A percentile compares a stretch with the other conserved stretches of the same genome.
These are phyloP conservation scores for Talaromyces trachyspermus DNA, from an alignment of 495 filamentous ascomycete species.

Conservation along the genomic window DNA sequence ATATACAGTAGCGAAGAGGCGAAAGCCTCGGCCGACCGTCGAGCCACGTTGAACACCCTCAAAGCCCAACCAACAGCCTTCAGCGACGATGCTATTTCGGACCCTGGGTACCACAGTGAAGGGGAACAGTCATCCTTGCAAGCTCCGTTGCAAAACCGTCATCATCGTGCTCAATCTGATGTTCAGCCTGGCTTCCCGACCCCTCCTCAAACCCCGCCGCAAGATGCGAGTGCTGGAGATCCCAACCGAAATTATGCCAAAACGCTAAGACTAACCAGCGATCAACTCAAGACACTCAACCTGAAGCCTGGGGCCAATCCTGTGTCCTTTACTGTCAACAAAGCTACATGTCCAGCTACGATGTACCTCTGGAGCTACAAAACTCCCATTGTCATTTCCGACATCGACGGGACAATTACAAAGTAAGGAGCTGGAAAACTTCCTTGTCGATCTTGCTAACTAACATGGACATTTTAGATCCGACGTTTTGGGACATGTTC, in stretches of 20 bases:
- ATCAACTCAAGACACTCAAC: constrained; percentile 82
- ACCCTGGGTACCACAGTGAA: constrained; percentile 92
- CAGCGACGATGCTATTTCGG: constrained; percentile 78
- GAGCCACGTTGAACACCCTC: constrained; percentile 44
- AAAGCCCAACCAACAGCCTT: constrained; percentile 45
- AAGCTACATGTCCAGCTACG: constrained; percentile 79
- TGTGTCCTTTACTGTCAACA: constrained; percentile 94
- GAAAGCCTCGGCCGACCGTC: constrained; percentile 63
- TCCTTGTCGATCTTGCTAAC: neutral
- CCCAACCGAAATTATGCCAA: constrained; percentile 87
- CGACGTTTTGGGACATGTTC: constrained; percentile 91
- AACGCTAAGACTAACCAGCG: constrained; percentile 90
- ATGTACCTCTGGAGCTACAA: constrained; percentile 93
- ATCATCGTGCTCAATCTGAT: constrained; percentile 61
- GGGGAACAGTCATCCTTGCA: constrained; percentile 43
- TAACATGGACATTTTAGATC: constrained; percentile 40
- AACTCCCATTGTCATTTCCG: constrained; percentile 89
- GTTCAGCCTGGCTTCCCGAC: constrained; percentile 61
- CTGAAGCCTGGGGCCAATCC: constrained; percentile 78
- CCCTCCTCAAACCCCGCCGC: constrained; percentile 68
- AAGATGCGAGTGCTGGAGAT: constrained; percentile 48
- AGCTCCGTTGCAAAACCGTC: constrained; percentile 25
- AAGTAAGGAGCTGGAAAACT: constrained; percentile 44
- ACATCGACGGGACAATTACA: constrained; percentile 98
- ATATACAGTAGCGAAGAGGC: constrained; percentile 98